These are phyloP conservation scores for Cantharellus anzutake DNA, from an alignment of 768 basidiomycete genomes.

Conservation along the genomic window DNA sequence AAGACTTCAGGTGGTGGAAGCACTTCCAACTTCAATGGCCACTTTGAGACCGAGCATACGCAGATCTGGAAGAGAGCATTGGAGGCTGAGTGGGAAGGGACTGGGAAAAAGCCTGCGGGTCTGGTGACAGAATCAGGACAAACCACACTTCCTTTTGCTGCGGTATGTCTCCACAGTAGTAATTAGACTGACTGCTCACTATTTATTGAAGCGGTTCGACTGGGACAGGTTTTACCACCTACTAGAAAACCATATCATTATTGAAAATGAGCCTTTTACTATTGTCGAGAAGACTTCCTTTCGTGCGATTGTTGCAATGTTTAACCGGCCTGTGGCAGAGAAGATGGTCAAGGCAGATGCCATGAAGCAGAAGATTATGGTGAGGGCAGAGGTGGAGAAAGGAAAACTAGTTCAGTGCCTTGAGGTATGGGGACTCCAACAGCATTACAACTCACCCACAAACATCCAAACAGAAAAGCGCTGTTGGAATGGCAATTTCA, in stretches of 20 bases:
- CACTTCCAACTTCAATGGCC: not conserved
- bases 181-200: not conserved
- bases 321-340: constrained; percentile 3
- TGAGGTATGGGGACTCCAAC: constrained; percentile 7
- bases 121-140: not conserved
- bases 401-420: constrained; percentile 9
- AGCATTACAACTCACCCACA: constrained; percentile 6
- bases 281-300: constrained; percentile 6
- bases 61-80: not conserved
- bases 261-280: constrained; percentile 12
- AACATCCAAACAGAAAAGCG: not conserved
- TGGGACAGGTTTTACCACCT: constrained; percentile 4
- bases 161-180: not conserved
- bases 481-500: not conserved
- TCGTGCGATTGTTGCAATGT: constrained; percentile 8
- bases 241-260: constrained; percentile 8
- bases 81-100: not conserved
- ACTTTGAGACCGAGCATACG: not conserved
- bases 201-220: constrained; percentile 1
- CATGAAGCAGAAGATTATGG: constrained; percentile 6
- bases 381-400: not conserved
- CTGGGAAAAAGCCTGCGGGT: not conserved
- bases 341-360: constrained; percentile 5
- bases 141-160: not conserved
- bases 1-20: not conserved